Base-by-base conservation (phyloP, 164 flowering plant species). In the Vitis cinerea region DNA sequence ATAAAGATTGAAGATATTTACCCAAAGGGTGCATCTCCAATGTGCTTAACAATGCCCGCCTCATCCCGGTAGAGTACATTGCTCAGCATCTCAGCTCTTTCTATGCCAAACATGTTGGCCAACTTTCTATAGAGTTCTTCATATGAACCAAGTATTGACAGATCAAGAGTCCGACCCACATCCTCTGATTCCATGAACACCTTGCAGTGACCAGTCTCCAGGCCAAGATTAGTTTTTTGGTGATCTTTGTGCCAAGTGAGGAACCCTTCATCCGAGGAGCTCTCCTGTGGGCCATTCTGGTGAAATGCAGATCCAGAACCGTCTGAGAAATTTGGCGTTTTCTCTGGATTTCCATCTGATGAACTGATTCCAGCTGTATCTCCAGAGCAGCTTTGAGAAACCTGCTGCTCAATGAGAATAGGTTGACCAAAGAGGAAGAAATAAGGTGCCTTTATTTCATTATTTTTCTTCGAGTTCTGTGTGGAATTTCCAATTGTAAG, bases 1-100 rank as follows among this genome's bases (percentile, higher is more conserved):
- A 50, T 27, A 31, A 2, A 16, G 56, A 3, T 8, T 7, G 29
- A 23, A 8, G 31, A 55, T 0, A 30, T 59, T 49, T 67, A 84
- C 90, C 87, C 68, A 76, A 87, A 87, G 54, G 87, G 83, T 59
- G 83, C 87, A 52, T 83, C 83, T 62, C 86, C 86, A 49, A 65
- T 69, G 68, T 73, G 80, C 70, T 83, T 83, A 15, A 72, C 27
- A 37, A 79, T 69, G 68, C 87, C 88, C 2, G 69, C 29, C 17
- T 71, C 71, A 67, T 85, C 86, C 59, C 71, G 69, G 69, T 85
- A 85, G 30, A 68, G 67, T 67, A 83, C 77, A 63, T 64, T 73
- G 60, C 74, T 81, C 62, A 72, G 70, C 64, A 77, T 78, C 65
- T 81, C 82, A 7, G 85, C 66, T 37, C 68, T 72, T 72, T 78